Evolutionary conservation across 352 stramenopile genomes (phyloP).

Genomic region (Blastocystis sp.): DNA sequence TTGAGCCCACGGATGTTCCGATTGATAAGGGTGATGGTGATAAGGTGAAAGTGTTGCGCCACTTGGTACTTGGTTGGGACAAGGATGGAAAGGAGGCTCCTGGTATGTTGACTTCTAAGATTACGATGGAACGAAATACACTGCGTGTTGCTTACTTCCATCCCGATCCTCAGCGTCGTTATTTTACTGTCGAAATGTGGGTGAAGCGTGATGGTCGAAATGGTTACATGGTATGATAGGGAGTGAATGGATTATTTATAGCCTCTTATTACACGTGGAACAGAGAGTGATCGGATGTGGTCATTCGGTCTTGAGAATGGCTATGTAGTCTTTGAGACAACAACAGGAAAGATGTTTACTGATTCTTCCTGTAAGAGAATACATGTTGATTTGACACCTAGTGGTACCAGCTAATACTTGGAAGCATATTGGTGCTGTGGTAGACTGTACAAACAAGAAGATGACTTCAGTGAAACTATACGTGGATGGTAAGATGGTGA

Average conservation of each 20-base stretch:
- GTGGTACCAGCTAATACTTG: conserved; percentile 53
- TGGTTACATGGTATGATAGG: conserved; percentile 54
- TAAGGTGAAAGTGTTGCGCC: conserved; percentile 61
- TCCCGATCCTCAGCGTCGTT: conserved; percentile 52
- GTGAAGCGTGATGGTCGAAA: conserved; percentile 60
- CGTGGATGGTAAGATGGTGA: conserved; percentile 58
- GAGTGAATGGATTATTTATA: neutral
- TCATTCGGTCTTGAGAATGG: conserved; percentile 65
- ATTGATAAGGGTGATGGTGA: conserved; percentile 65
- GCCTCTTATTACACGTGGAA: conserved; percentile 64
- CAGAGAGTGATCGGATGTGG: conserved; percentile 43
- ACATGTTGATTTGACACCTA: neutral
- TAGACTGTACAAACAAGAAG: conserved; percentile 57
- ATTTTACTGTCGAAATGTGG: conserved; percentile 66
- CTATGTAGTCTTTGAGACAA: conserved; percentile 61
- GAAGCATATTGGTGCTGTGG: conserved; percentile 47
- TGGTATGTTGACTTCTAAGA: conserved; percentile 43
- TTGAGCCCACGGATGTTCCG: conserved; percentile 3
- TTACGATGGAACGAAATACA: conserved; percentile 57
- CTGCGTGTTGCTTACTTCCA: conserved; percentile 64
- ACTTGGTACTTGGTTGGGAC: conserved; percentile 56
- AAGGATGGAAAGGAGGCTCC: conserved; percentile 64
- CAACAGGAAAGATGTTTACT: conserved; percentile 57
- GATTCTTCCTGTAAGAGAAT: neutral
- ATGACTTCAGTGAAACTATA: conserved; percentile 38